These are phyloP conservation scores for Fraxinus excelsior DNA, from an alignment of 257 asterid species.

Conservation along the genomic window DNA sequence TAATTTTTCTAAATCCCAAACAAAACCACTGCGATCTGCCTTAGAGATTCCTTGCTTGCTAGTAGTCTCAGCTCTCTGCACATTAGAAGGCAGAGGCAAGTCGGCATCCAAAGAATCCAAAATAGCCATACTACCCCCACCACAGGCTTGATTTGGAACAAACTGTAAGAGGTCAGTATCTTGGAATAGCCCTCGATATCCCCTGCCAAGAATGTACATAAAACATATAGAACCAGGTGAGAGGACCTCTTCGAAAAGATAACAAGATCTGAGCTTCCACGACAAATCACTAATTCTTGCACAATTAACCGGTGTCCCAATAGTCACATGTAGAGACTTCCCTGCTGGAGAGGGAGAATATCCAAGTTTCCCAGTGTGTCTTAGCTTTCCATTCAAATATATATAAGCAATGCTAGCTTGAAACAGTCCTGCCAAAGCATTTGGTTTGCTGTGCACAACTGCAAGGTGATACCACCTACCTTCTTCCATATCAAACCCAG, in stretches of 20 bases:
- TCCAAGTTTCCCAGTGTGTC: constrained; percentile 95
- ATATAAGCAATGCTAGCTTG: constrained; percentile 97
- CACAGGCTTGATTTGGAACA: constrained; percentile 98
- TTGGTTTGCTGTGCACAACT: constrained; percentile 97
- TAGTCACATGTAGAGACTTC: constrained; percentile 88
- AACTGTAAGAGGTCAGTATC: constrained; percentile 86
- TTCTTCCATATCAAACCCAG: constrained; percentile 95
- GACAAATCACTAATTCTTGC: constrained; percentile 81
- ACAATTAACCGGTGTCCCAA: constrained; percentile 86
- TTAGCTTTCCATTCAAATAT: constrained; percentile 89
- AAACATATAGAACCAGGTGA: constrained; percentile 97
- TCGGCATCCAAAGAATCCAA: constrained; percentile 94
- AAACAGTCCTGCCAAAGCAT: constrained; percentile 98
- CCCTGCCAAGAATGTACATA: constrained; percentile 96
- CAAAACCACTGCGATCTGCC: constrained; percentile 92
- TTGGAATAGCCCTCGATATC: constrained; percentile 97
- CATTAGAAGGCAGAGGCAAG: constrained; percentile 58
- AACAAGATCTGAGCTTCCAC: constrained; percentile 95
- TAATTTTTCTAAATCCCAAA: constrained; percentile 92
- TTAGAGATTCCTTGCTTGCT: constrained; percentile 75
- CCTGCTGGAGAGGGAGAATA: constrained; percentile 96
- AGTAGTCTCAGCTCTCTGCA: constrained; percentile 72
- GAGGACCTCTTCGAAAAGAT: constrained; percentile 96
- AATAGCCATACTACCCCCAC: constrained; percentile 99
- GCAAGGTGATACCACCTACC: constrained; percentile 99